Conservation (phyloP, 1,284 basidiomycete genomes). For the Ceratobasidium sp. region DNA sequence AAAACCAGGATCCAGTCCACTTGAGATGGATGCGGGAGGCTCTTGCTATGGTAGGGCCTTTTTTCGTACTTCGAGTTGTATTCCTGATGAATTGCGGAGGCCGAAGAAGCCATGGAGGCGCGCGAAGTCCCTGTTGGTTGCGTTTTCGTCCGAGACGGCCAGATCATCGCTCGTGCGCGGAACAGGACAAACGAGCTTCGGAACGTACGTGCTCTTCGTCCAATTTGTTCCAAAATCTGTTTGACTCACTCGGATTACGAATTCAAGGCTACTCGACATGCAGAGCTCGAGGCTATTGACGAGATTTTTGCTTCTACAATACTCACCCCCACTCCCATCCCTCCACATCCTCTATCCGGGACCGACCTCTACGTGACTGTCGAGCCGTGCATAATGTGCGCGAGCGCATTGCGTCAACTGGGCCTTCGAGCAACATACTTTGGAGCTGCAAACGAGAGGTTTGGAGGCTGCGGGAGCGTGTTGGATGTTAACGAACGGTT, state of each 20-base stretch:
- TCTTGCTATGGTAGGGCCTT: constrained; percentile 49
- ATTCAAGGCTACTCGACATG: constrained; percentile 91
- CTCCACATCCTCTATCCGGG: constrained; percentile 73
- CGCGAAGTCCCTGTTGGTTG: constrained; percentile 98
- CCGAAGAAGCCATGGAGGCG: constrained; percentile 85
- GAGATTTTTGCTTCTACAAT: constrained; percentile 76
- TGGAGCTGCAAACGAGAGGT: constrained; percentile 96
- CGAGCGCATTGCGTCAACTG: constrained; percentile 91
- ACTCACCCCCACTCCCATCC: constrained; percentile 65
- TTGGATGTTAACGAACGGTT: constrained; percentile 85
- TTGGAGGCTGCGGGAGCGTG: constrained; percentile 97
- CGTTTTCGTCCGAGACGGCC: constrained; percentile 86
- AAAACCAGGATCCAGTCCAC: constrained; percentile 48
- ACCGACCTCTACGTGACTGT: constrained; percentile 98
- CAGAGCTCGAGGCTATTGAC: constrained; percentile 98
- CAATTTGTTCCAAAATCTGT: background rate
- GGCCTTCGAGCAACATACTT: constrained; percentile 93
- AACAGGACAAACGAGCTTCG: constrained; percentile 96
- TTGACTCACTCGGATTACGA: background rate
- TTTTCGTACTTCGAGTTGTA: background rate
- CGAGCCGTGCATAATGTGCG: constrained; percentile 99
- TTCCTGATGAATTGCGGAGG: constrained; percentile 59
- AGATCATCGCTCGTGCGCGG: constrained; percentile 85
- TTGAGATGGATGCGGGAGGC: constrained; percentile 52
- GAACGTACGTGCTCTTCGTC: constrained; percentile 70